Percentiles rank a stretch among this genome's conserved stretches.
Evolutionary conservation across 2,329 filamentous ascomycete genomes (phyloP).

Genomic region (Apiospora kogelbergensis): DNA sequence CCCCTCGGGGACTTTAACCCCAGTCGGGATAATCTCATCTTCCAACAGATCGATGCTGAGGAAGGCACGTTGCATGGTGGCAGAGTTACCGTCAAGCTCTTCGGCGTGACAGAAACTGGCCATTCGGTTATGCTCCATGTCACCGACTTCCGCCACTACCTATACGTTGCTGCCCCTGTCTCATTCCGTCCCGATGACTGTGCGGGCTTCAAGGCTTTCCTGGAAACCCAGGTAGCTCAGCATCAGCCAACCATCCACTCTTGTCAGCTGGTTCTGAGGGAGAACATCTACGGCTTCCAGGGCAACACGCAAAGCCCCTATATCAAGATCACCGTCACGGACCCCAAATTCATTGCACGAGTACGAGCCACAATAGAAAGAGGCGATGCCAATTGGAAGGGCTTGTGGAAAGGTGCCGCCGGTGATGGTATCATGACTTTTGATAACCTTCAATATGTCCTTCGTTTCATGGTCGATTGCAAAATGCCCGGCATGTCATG

Average conservation of each 20-base stretch:
- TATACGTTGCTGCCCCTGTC: constrained; percentile 87
- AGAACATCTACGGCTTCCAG: constrained; percentile 92
- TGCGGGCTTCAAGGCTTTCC: constrained; percentile 72
- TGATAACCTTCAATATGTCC: constrained; percentile 91
- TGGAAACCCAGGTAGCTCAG: constrained; percentile 77
- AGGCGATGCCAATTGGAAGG: constrained; percentile 83
- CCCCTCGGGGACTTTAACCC: constrained; percentile 53
- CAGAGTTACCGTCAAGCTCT: constrained; percentile 79
- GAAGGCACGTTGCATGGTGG: constrained; percentile 82
- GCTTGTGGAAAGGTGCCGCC: constrained; percentile 73
- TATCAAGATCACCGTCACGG: constrained; percentile 88
- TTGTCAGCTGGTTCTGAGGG: constrained; percentile 77
- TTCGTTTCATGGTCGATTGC: constrained; percentile 98
- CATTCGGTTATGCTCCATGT: constrained; percentile 95
- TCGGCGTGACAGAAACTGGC: constrained; percentile 81
- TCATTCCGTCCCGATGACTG: constrained; percentile 79
- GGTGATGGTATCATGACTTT: constrained; percentile 80
- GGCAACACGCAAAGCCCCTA: constrained; percentile 91
- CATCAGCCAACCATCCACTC: constrained; percentile 75
- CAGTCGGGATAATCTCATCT: constrained; percentile 69
- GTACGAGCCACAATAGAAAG: constrained; percentile 75
- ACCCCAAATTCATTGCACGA: constrained; percentile 79
- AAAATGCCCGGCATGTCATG: constrained; percentile 96
- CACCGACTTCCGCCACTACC: constrained; percentile 92
- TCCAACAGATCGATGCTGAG: constrained; percentile 94